Evolutionary conservation across 192 early-diverging fungal genomes (phyloP), one percentile per base, ranked within the genome.

Genomic region (Backusella morwellensis): DNA sequence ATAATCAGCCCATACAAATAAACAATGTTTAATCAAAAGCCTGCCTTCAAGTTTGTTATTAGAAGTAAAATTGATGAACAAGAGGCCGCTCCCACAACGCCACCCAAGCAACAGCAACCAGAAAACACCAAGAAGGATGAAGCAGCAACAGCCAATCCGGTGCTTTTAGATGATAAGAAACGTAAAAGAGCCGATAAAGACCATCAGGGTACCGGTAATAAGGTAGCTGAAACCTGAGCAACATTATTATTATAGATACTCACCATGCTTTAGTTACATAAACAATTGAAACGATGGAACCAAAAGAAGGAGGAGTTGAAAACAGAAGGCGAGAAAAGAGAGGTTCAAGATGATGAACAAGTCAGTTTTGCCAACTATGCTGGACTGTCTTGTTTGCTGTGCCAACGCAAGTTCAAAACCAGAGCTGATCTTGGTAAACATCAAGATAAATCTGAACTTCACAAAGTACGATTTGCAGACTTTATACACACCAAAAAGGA

Each of bases 401-500:
- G 90, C 67, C 88, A 91, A 70, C 80, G 90, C n/a, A 84, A 85
- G 41, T 85, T 91, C 68, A 88, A 88, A 59, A 70, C 81, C 1
- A 41, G 70, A 17, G 77, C 84, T 40, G 88, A 90, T 34, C 68
- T 91, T 35, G 52, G 70, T 12, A 88, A 87, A 76, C 90, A 91
- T 73, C 85, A 88, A 72, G 54, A 77, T 12, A 78, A 87, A 26
- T 91, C 90, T 34, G 86, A 85, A 35, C 80, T 91, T 21, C 90
- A 91, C 80, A 91, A 91, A 80, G 78, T 80, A 75, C 50, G 69
- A 78, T 12, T 44, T 35, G 17, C 54, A 36, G 38, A 66, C 69
- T 47, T 50, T 54, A 41, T 12, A 35, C 26, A 70, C 35, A 70
- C 29, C 35, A 70, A 23, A 47, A 32, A 32, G 32, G 32, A 32